A percentile compares a stretch with the other conserved stretches of the same genome.
These are phyloP conservation scores for Pythium sp. DNA, from an alignment of 352 stramenopile species.

Conservation along the genomic window DNA sequence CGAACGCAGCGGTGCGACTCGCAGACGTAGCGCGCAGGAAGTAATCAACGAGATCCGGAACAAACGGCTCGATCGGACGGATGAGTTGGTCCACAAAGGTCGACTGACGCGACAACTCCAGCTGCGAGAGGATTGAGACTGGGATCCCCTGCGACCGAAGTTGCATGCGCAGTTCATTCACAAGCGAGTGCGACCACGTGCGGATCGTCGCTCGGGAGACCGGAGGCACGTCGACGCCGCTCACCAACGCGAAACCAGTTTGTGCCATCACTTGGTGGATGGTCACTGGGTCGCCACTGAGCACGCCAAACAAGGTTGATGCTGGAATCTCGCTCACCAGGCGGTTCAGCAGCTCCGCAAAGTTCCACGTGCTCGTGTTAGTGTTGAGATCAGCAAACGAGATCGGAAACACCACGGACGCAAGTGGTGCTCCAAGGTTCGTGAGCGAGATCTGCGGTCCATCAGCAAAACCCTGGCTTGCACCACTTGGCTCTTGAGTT, in stretches of 20 bases:
- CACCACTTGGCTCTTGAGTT: neutral
- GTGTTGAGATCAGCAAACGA: constrained; percentile 37
- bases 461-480: neutral
- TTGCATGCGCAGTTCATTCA: constrained; percentile 45
- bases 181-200: constrained; percentile 48
- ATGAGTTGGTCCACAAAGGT: constrained; percentile 46
- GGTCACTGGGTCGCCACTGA: constrained; percentile 42
- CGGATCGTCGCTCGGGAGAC: constrained; percentile 52
- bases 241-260: constrained; percentile 56
- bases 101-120: constrained; percentile 24
- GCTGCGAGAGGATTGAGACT: constrained; percentile 28
- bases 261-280: constrained; percentile 58
- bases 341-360: constrained; percentile 50
- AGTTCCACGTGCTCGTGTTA: constrained; percentile 56
- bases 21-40: constrained; percentile 62
- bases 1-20: constrained; percentile 47
- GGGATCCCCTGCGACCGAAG: constrained; percentile 36
- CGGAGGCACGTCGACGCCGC: constrained; percentile 58
- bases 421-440: constrained; percentile 34
- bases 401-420: constrained; percentile 58
- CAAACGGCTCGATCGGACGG: constrained; percentile 48
- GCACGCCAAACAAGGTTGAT: constrained; percentile 48
- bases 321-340: constrained; percentile 44
- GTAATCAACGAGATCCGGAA: constrained; percentile 52
- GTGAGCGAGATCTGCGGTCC: constrained; percentile 22